These are phyloP conservation scores for Annulohypoxylon nitens DNA, from an alignment of 495 filamentous ascomycete genomes.

Conservation along the genomic window DNA sequence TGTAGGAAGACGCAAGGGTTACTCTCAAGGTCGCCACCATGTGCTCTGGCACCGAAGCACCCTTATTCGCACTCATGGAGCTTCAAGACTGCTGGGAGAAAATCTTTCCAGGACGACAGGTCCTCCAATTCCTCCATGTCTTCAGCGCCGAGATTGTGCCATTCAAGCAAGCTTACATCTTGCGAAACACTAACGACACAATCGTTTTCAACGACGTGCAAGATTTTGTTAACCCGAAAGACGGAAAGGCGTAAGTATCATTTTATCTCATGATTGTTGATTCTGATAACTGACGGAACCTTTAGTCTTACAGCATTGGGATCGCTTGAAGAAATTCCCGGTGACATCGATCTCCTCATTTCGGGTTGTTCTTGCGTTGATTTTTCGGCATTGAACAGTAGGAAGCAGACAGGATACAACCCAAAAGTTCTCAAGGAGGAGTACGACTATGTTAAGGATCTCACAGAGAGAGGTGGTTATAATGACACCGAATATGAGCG, in stretches of 20 bases:
- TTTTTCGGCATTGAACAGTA: constrained; percentile 69
- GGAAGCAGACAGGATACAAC: constrained; percentile 49
- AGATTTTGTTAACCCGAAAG: constrained; percentile 64
- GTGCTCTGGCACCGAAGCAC: constrained; percentile 87
- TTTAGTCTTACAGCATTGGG: constrained; percentile 80
- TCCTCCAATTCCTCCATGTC: constrained; percentile 69
- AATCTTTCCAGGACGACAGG: constrained; percentile 19
- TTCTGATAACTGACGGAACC: constrained; percentile 30
- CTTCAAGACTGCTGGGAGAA: constrained; percentile 55
- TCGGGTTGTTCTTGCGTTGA: constrained; percentile 86
- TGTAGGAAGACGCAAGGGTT: constrained; percentile 1
- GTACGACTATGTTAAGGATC: background rate
- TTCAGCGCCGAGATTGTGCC: constrained; percentile 86
- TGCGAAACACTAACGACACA: constrained; percentile 70
- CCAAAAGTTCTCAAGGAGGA: background rate
- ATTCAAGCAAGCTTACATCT: constrained; percentile 85
- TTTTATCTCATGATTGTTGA: constrained; percentile 7
- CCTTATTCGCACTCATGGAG: constrained; percentile 74
- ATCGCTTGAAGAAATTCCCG: constrained; percentile 68
- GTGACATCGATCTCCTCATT: constrained; percentile 74
- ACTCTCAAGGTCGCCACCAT: constrained; percentile 76
- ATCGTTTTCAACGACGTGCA: constrained; percentile 78
- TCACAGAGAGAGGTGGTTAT: background rate
- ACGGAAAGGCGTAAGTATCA: constrained; percentile 69
- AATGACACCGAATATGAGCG: constrained; percentile 11